These are phyloP conservation scores for Serendipita vermifera DNA, from an alignment of 768 basidiomycete genomes.

Conservation along the genomic window DNA sequence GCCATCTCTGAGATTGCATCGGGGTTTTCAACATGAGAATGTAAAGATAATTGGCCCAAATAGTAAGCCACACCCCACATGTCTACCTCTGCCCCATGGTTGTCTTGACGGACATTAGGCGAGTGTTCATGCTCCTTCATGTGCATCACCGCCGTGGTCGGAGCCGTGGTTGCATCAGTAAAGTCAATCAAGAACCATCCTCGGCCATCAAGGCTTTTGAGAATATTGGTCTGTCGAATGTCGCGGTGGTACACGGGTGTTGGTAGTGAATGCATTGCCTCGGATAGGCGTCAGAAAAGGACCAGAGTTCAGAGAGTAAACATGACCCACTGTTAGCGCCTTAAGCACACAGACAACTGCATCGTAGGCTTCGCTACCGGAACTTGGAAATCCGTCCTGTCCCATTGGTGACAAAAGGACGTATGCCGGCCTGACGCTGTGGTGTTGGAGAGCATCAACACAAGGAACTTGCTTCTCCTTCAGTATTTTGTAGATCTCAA, in stretches of 20 bases:
- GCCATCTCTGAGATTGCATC: neutral
- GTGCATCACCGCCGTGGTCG: constrained; percentile 16
- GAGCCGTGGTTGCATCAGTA: constrained; percentile 21
- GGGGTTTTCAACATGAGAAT: constrained; percentile 27
- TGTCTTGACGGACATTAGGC: constrained; percentile 20
- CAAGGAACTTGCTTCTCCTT: neutral
- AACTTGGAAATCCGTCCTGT: neutral
- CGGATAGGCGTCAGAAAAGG: neutral
- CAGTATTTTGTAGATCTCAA: neutral
- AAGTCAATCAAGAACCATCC: constrained; percentile 25
- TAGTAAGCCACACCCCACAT: constrained; percentile 24
- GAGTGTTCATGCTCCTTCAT: constrained; percentile 16
- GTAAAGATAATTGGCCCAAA: constrained; percentile 14
- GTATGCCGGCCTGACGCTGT: neutral
- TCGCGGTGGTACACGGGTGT: constrained; percentile 19
- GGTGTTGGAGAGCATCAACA: neutral
- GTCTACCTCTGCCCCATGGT: constrained; percentile 24
- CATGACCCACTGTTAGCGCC: neutral
- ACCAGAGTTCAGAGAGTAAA: neutral
- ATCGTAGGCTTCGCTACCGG: neutral
- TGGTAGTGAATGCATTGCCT: neutral
- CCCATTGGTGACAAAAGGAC: neutral
- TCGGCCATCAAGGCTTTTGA: constrained; percentile 16
- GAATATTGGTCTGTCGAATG: constrained; percentile 19
- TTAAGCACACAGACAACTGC: neutral